phyloP scores from a whole-genome alignment of 306 rosid species.

The peach (Prunus persica) region DNA sequence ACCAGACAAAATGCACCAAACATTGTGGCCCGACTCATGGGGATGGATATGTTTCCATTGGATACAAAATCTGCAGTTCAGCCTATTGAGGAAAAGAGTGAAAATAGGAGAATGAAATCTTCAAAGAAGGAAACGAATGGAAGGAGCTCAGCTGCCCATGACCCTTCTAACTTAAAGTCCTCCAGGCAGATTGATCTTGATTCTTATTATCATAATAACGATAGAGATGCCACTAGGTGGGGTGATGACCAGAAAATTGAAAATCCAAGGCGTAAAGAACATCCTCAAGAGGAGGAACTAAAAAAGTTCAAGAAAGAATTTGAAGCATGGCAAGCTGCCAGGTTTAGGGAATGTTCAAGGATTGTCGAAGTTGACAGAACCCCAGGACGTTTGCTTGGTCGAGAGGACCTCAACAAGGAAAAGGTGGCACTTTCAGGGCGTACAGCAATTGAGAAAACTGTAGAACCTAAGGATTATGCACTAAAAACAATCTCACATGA shows the following conservation, averaged over 20 bases:
- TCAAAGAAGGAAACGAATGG: slow-evolving; percentile 50
- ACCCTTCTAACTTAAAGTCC: slow-evolving; percentile 48
- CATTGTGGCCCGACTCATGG: slow-evolving; percentile 98
- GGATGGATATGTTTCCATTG: slow-evolving; percentile 65
- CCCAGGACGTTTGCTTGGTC: slow-evolving; percentile 39
- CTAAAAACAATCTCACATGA: slow-evolving; percentile 33
- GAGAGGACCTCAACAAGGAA: slow-evolving; percentile 51
- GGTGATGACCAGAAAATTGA: slow-evolving; percentile 36
- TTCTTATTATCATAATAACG: slow-evolving; percentile 35
- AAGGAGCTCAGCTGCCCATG: slow-evolving; percentile 45
- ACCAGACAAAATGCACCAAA: slow-evolving; percentile 66
- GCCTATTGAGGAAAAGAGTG: slow-evolving; percentile 44
- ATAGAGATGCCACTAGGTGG: slow-evolving; percentile 54
- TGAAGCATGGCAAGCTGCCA: slow-evolving; percentile 88
- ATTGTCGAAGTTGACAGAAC: slow-evolving; percentile 48
- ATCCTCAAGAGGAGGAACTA: slow-evolving; percentile 96
- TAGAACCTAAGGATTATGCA: slow-evolving; percentile 30
- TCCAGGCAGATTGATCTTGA: slow-evolving; percentile 47
- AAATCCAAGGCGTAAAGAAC: slow-evolving; percentile 64
- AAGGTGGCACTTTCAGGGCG: slow-evolving; percentile 33
- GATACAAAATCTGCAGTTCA: slow-evolving; percentile 51
- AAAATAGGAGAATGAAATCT: slow-evolving; percentile 39
- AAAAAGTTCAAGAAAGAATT: slow-evolving; percentile 92
- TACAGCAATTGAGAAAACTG: slow-evolving; percentile 32
- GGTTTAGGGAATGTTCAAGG: slow-evolving; percentile 77